These are phyloP conservation scores for Chlorella ohadii DNA, from an alignment of 139 green algal species.

Conservation along the genomic window DNA sequence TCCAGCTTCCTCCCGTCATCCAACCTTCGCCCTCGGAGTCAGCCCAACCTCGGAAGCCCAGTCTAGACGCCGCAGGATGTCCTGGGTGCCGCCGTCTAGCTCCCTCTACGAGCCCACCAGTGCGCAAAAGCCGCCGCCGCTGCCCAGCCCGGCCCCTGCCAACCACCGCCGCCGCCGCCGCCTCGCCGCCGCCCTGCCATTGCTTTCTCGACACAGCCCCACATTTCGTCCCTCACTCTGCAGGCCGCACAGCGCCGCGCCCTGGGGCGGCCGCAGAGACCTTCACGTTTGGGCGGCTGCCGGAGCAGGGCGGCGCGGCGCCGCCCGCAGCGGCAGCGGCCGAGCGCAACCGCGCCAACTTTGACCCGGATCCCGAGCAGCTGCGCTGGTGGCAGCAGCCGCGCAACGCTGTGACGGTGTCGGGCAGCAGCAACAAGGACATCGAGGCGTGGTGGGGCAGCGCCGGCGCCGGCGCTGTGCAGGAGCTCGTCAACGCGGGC, in stretches of 20 bases:
- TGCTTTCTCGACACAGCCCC: too few species aligned
- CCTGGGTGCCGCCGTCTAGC: conserved; percentile 3
- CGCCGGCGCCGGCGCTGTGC: not conserved
- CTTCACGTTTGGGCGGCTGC: conserved; percentile 14
- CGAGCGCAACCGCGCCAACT: not conserved
- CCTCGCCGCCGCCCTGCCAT: not conserved
- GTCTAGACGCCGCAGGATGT: too few species aligned
- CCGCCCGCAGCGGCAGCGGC: not conserved
- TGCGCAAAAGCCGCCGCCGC: not conserved
- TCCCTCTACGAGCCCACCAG: conserved; percentile 1
- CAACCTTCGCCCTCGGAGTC: too few species aligned
- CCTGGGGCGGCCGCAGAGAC: not conserved
- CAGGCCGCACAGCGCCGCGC: conserved; percentile 9
- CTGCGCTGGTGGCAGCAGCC: conserved; percentile 33
- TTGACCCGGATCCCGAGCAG: not conserved
- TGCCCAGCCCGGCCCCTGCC: not conserved
- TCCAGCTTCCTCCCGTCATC: too few species aligned
- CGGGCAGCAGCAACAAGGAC: conserved; percentile 8
- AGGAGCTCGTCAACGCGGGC: not conserved
- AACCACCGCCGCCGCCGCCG: not conserved
- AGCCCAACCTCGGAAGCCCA: too few species aligned
- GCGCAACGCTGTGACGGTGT: conserved; percentile 8
- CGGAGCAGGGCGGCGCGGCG: not conserved
- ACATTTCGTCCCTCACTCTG: too few species aligned
- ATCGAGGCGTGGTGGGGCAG: conserved; percentile 27